These are phyloP conservation scores for Dictyophora rubrovolvata DNA, from an alignment of 768 basidiomycete species.

Conservation along the genomic window DNA sequence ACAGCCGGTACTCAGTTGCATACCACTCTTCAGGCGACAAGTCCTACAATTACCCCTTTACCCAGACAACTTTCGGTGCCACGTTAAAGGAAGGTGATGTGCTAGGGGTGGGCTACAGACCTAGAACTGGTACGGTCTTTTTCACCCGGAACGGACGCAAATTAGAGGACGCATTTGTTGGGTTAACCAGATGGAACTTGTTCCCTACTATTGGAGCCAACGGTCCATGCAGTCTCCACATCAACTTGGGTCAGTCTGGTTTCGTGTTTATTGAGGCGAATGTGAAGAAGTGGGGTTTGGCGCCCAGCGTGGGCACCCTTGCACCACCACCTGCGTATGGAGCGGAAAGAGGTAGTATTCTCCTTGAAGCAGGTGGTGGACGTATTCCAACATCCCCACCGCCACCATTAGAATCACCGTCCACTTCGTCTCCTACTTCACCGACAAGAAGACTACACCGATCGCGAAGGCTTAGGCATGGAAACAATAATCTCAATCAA, in stretches of 20 bases:
- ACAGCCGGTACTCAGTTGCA: constrained; percentile 78
- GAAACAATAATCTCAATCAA: constrained; percentile 11
- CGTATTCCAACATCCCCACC: constrained; percentile 35
- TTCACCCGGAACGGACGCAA: constrained; percentile 97
- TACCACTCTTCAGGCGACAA: constrained; percentile 97
- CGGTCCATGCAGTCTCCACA: constrained; percentile 92
- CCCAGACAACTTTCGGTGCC: constrained; percentile 73
- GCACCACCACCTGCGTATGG: constrained; percentile 98
- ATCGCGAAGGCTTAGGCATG: constrained; percentile 42
- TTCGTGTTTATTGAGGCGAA: constrained; percentile 99
- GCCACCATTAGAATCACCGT: constrained; percentile 35
- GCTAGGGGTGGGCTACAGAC: constrained; percentile 90
- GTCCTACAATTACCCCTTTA: constrained; percentile 95
- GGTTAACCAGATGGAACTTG: constrained; percentile 81
- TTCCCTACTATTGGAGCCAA: constrained; percentile 97
- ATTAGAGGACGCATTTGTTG: constrained; percentile 91
- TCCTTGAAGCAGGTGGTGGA: constrained; percentile 78
- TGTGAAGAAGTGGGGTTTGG: constrained; percentile 99
- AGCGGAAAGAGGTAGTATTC: constrained; percentile 90
- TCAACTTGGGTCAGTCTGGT: constrained; percentile 95
- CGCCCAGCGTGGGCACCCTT: constrained; percentile 92
- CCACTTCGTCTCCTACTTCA: constrained; percentile 30
- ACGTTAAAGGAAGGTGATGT: constrained; percentile 89
- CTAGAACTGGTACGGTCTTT: constrained; percentile 95
- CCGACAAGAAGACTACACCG: constrained; percentile 47